Conservation (phyloP, 139 green algal species). For the Tetratostichococcus sp. region DNA sequence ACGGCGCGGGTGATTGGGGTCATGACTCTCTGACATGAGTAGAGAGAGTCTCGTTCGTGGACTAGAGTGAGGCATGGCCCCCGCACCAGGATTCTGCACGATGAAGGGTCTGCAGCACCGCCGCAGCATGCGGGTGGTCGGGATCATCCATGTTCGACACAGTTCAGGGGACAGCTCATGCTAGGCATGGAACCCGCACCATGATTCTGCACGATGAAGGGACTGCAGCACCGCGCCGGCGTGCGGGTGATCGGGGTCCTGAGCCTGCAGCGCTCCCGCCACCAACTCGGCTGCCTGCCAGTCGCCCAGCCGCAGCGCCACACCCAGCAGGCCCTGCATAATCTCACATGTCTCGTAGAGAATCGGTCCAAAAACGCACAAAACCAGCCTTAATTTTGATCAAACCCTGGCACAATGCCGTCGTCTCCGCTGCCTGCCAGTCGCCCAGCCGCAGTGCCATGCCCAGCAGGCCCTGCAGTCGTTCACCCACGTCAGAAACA, state of each 20-base stretch:
- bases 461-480: neutral
- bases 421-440: neutral
- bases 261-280: neutral
- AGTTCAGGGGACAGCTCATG: too few species aligned
- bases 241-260: conserved; percentile 4
- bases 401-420: too few species aligned
- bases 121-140: too few species aligned
- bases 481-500: neutral
- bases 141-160: too few species aligned
- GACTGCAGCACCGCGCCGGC: neutral
- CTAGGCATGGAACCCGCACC: too few species aligned
- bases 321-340: neutral
- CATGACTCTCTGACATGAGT: too few species aligned
- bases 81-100: neutral
- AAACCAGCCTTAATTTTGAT: too few species aligned
- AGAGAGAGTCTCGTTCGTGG: too few species aligned
- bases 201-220: neutral
- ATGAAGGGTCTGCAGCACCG: neutral
- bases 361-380: too few species aligned
- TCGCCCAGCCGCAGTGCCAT: conserved; percentile 14
- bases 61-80: too few species aligned
- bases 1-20: too few species aligned
- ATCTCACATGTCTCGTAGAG: too few species aligned
- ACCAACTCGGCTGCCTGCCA: neutral
- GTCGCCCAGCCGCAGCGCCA: conserved; percentile 17